phyloP scores from a whole-genome alignment of 1,139 yeast genomes.

The Lodderomyces elongisporus region DNA sequence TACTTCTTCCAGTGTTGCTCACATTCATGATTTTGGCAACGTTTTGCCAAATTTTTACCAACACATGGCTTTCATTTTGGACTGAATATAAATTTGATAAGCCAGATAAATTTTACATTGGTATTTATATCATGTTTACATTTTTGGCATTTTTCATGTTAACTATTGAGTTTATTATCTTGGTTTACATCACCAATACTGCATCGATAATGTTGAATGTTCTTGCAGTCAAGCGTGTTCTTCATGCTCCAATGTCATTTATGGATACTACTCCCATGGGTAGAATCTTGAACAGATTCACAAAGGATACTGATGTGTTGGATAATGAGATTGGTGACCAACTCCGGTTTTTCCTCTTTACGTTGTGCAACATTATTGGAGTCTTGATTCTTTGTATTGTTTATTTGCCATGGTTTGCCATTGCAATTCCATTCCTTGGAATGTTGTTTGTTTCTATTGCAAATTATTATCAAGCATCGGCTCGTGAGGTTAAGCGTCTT shows the following conservation, averaged over 20 bases:
- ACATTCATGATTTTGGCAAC: constrained; percentile 38
- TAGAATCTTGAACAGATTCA: constrained; percentile 55
- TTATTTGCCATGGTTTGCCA: constrained; percentile 67
- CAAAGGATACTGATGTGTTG: constrained; percentile 80
- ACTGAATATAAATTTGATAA: constrained; percentile 48
- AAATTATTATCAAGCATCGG: constrained; percentile 61
- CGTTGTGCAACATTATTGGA: constrained; percentile 55
- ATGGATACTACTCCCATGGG: constrained; percentile 66
- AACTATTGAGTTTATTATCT: constrained; percentile 37
- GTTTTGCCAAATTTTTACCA: constrained; percentile 61
- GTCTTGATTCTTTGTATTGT: constrained; percentile 63
- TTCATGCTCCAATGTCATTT: constrained; percentile 58
- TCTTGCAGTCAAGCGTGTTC: constrained; percentile 54
- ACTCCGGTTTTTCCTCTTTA: constrained; percentile 41
- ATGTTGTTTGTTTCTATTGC: constrained; percentile 33
- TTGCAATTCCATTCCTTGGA: constrained; percentile 41
- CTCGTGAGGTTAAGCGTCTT: constrained; percentile 74
- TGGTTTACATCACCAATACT: constrained; percentile 48
- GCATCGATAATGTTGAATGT: constrained; percentile 42
- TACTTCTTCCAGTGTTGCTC: constrained; percentile 20
- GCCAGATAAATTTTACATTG: constrained; percentile 61
- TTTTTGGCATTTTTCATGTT: constrained; percentile 33
- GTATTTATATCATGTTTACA: constrained; percentile 59
- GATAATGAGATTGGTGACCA: constrained; percentile 74
- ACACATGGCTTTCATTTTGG: constrained; percentile 89